Evolutionary conservation across 129 eudicot genomes (phyloP), one percentile per base, ranked within the genome.

Genomic region (Lactuca sativa): DNA sequence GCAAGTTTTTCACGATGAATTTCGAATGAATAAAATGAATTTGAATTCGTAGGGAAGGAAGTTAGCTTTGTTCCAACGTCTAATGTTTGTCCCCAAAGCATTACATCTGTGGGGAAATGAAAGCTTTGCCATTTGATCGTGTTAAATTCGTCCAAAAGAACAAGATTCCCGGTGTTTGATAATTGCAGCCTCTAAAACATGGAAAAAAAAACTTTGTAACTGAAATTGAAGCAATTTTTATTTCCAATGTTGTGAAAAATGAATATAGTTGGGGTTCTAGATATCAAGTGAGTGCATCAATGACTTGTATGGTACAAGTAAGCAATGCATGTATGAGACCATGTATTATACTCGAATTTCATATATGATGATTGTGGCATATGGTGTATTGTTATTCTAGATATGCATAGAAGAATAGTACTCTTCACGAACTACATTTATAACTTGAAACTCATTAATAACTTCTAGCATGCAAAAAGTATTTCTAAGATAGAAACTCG

Each of bases 51-150:
- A 44, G 82, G 80, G 40, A 72, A 81, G 11, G 97, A 83, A 30
- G 92, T 90, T 64, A 95, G 80, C 67, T 80, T 82, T 14, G 99
- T 93, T 57, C 70, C 82, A 10, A 86, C 92, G 52, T 85, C 80
- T 41, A 93, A 71, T 73, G 84, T 83, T 66, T 93, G 99, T 7
- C 99, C 97, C 88, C 83, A 80, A 12, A 93, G 86, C 92, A 93
- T 83, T 38, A 85, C 71, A 71, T 90, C 77, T 38, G 99, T 93
- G 4, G 99, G 99, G 73, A 87, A 93, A 77, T 89, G 92, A 84
- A 93, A 93, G 74, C 90, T 93, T 70, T 93, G 99, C 99, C 99
- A 93, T 73, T 82, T 90, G 52, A 87, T 85, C 52, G 53, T 41
- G 77, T 83, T 74, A 58, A 68, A 36, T 25, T 68, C 84, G 74